These are phyloP conservation scores for Tuber brumale DNA, from an alignment of 495 filamentous ascomycete species.

Conservation along the genomic window DNA sequence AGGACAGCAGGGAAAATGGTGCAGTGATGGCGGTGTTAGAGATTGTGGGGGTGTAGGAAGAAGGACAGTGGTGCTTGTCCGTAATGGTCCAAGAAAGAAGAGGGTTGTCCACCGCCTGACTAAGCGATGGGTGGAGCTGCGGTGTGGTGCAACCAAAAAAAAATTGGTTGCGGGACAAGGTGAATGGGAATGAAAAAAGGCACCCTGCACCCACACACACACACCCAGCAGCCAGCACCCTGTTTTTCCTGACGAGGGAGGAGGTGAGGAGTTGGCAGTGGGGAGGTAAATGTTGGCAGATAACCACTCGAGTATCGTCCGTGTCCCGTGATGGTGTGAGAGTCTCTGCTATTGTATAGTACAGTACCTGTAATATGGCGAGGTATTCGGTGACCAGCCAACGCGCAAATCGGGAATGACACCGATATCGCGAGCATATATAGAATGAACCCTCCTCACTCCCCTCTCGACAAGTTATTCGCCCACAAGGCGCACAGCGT, in stretches of 20 bases:
- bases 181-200: neutral
- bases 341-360: neutral
- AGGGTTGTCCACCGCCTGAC: slow-evolving; percentile 2
- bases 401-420: neutral
- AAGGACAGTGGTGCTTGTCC: slow-evolving; percentile 36
- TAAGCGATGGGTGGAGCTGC: neutral
- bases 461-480: neutral
- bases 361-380: neutral
- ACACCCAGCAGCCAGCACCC: too few species aligned
- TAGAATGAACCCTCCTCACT: neutral
- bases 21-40: slow-evolving; percentile 31
- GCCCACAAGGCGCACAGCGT: neutral
- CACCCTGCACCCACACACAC: neutral
- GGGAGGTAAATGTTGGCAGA: neutral
- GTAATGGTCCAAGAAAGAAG: slow-evolving; percentile 1
- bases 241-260: neutral
- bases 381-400: neutral
- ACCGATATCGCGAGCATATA: neutral
- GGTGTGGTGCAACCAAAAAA: neutral
- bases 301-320: neutral
- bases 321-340: neutral
- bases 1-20: slow-evolving; percentile 11
- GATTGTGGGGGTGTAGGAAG: slow-evolving; percentile 19
- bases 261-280: neutral
- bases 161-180: neutral